Percentiles rank a stretch among this genome's conserved stretches.
Conservation (phyloP, 768 basidiomycete genomes). For the Lactifluus piperatus region DNA sequence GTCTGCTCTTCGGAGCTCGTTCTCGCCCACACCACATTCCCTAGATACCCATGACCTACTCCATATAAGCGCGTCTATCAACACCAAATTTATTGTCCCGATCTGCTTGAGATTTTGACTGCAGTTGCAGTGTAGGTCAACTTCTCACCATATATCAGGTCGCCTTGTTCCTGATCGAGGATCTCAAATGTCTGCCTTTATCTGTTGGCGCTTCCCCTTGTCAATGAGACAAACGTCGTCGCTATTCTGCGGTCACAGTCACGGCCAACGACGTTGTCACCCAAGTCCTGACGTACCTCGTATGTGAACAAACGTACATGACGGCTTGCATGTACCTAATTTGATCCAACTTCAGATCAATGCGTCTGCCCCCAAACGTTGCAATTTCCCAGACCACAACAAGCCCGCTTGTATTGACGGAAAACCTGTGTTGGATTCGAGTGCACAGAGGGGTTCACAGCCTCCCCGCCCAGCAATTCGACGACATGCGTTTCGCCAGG, state of each 20-base stretch:
- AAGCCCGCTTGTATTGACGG: conserved; percentile 29
- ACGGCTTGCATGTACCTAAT: neutral
- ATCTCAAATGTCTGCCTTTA: conserved; percentile 36
- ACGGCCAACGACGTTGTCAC: conserved; percentile 28
- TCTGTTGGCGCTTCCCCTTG: conserved; percentile 30
- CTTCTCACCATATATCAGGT: neutral
- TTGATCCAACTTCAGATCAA: conserved; percentile 23
- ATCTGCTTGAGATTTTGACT: conserved; percentile 22
- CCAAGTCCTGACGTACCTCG: conserved; percentile 30
- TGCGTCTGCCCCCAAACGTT: conserved; percentile 22
- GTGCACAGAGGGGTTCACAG: conserved; percentile 37
- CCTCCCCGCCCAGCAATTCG: conserved; percentile 27
- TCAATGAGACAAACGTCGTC: conserved; percentile 28
- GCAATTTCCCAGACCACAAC: conserved; percentile 36
- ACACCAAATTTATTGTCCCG: conserved; percentile 26
- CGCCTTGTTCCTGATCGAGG: neutral
- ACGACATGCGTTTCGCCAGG: conserved; percentile 35
- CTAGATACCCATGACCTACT: conserved; percentile 13
- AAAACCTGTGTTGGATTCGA: conserved; percentile 38
- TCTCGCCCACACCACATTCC: neutral
- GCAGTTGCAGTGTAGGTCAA: conserved; percentile 21
- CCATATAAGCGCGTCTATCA: conserved; percentile 37
- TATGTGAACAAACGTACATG: conserved; percentile 19
- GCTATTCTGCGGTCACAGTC: conserved; percentile 26
- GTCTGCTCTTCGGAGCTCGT: conserved; percentile 1